These are phyloP conservation scores for Spizellomyces sp. DNA, from an alignment of 192 early-diverging fungal species.

Conservation along the genomic window DNA sequence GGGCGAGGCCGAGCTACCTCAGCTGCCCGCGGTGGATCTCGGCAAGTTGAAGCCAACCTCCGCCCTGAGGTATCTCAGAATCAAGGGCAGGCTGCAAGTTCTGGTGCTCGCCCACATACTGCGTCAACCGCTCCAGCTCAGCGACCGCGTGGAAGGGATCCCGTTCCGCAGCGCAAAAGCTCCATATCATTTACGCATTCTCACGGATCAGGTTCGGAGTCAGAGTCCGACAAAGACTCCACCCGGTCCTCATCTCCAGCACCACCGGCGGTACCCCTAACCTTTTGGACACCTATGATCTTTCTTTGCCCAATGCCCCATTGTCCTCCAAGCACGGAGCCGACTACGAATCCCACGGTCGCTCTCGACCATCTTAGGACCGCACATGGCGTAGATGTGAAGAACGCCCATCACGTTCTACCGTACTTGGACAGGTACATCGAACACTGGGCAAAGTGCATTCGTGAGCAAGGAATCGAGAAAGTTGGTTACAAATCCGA, in stretches of 20 bases:
- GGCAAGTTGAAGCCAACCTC: too few species aligned
- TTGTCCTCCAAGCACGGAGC: conserved; percentile 44
- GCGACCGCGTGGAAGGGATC: too few species aligned
- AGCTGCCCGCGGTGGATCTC: too few species aligned
- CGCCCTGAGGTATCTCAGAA: too few species aligned
- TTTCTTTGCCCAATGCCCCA: conserved; percentile 71
- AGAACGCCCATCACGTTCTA: conserved; percentile 76
- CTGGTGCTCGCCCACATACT: too few species aligned
- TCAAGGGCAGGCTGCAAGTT: too few species aligned
- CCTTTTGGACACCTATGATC: conserved; percentile 46
- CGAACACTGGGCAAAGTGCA: conserved; percentile 66
- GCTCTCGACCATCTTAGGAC: conserved; percentile 67
- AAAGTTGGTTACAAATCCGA: conserved; percentile 22
- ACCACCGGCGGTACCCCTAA: conserved; percentile 24
- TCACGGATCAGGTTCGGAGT: neutral
- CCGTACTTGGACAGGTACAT: conserved; percentile 77
- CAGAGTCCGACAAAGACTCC: conserved; percentile 5
- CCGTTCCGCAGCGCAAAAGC: too few species aligned
- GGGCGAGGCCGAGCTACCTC: too few species aligned
- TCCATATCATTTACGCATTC: neutral
- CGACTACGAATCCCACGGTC: conserved; percentile 63
- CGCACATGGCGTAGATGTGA: conserved; percentile 65
- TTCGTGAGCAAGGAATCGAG: conserved; percentile 34
- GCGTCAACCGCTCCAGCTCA: too few species aligned
- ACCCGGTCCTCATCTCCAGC: conserved; percentile 20